Conservation (phyloP, 495 filamentous ascomycete genomes). For the Arthonia radiata region DNA sequence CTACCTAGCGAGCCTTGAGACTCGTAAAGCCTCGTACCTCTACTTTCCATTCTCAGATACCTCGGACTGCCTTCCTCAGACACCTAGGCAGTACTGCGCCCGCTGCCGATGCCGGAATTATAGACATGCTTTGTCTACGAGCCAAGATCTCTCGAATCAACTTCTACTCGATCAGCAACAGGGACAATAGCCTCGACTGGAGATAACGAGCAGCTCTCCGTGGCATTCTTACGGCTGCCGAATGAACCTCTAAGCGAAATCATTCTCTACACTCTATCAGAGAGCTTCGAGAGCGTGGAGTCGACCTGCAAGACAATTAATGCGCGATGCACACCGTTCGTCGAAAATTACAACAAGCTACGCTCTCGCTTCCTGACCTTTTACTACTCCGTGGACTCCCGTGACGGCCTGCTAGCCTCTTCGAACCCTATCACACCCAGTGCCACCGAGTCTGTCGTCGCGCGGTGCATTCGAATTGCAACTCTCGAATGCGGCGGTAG, state of each 20-base stretch:
- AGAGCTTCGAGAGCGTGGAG: slow-evolving; percentile 18
- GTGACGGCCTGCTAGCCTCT: slow-evolving; percentile 6
- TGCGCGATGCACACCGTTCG: slow-evolving; percentile 10
- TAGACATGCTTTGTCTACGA: too few species aligned
- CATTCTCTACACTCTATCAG: slow-evolving; percentile 12
- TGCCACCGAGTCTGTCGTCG: slow-evolving; percentile 14
- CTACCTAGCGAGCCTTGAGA: too few species aligned
- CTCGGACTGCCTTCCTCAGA: too few species aligned
- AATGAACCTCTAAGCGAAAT: slow-evolving; percentile 12
- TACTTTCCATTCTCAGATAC: too few species aligned
- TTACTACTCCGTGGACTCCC: slow-evolving; percentile 8
- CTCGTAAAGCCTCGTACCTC: too few species aligned
- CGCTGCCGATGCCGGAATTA: too few species aligned
- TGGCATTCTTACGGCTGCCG: slow-evolving; percentile 8
- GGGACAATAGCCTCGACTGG: too few species aligned
- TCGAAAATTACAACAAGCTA: slow-evolving; percentile 13
- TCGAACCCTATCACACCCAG: slow-evolving; percentile 12
- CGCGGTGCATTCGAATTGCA: slow-evolving; percentile 13
- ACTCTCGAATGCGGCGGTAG: slow-evolving; percentile 10
- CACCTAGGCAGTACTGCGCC: too few species aligned
- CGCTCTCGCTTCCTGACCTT: slow-evolving; percentile 14
- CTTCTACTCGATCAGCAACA: too few species aligned
- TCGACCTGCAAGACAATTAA: slow-evolving; percentile 14
- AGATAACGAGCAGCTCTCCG: slow-evolving; percentile 3
- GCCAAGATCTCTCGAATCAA: too few species aligned